Base-by-base conservation (phyloP, 2,329 filamentous ascomycete genomes). In the Talaromyces sp. region DNA sequence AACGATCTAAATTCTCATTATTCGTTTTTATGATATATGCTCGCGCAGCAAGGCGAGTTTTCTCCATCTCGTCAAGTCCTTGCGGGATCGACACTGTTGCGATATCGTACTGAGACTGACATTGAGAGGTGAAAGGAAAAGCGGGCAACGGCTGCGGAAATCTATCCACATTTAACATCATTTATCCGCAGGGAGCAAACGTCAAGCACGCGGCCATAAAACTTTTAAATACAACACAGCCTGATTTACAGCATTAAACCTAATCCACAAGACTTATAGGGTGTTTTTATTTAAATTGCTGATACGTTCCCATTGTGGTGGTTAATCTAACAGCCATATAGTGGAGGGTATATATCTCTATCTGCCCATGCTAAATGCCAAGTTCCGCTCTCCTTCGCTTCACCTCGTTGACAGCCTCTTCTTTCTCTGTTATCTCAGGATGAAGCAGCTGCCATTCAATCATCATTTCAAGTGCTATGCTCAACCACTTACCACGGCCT, bases 401-500 rank as follows among this genome's bases (percentile, higher is more conserved):
- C 28, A 91, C 82, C 69, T 88, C 85, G 54, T 87, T 82, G 59
- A 92, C 76, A 1, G 83, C 87, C 2, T 79, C 83, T 6, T 74
- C 68, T 33, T 82, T 76, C 64, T 93, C 88, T 3, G 82, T 85
- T 61, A 79, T 80, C 4, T 81, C 81, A 0, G 92, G 91, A 70
- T 98, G 87, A 42, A 91, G 84, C 58, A 98, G 83, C 75, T 98
- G 95, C 92, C 93, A 98, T 64, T 87, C 87, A 75, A 96, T 85
- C 64, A 91, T 90, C 4, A 92, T 80, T 34, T 96, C 89, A 54
- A 96, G 78, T 3, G 92, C 92, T 53, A 83, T 82, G 59, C 86
- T 86, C 83, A 96, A 89, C 94, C 94, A 98, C n/a, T 82, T 87
- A 0, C 90, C 88, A 65, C 86, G 87, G n/a, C 83, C 78, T 0